phyloP scores from a whole-genome alignment of 805 yeast species.

The Naumovozyma baii region DNA sequence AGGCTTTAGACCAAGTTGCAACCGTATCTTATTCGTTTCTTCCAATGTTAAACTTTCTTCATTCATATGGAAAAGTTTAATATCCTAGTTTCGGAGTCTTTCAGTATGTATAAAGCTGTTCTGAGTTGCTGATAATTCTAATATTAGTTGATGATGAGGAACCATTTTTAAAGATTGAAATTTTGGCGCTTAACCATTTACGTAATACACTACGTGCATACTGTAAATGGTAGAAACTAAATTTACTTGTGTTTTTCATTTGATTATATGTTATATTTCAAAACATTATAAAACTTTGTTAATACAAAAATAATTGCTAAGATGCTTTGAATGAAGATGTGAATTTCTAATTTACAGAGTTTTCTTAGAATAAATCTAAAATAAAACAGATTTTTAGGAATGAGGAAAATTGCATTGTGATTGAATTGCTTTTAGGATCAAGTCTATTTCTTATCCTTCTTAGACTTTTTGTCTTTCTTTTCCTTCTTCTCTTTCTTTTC shows the following conservation, averaged over 20 bases:
- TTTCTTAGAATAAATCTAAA: not conserved
- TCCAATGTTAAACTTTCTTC: constrained; percentile 28
- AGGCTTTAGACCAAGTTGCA: constrained; percentile 33
- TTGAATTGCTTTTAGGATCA: not conserved
- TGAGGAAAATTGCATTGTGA: not conserved
- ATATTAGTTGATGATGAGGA: no score
- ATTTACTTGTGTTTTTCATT: not conserved
- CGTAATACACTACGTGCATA: no score
- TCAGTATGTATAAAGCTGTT: no score
- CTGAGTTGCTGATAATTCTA: no score
- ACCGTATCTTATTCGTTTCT: constrained; percentile 37
- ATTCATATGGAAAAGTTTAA: constrained; percentile 9
- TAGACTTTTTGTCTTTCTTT: constrained; percentile 21
- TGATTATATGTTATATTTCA: not conserved
- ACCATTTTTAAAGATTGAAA: no score
- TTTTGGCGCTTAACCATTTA: no score
- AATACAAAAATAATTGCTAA: not conserved
- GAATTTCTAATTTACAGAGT: constrained; percentile 18
- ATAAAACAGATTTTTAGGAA: not conserved
- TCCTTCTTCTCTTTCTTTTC: constrained; percentile 20
- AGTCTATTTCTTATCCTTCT: constrained; percentile 26
- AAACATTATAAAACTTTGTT: not conserved
- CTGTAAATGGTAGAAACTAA: no score
- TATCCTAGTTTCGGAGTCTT: not conserved
- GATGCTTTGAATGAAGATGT: not conserved